Percentiles rank a stretch among this genome's conserved stretches.
phyloP scores from a whole-genome alignment of 495 filamentous ascomycete species.

The Penicillium steckii region DNA sequence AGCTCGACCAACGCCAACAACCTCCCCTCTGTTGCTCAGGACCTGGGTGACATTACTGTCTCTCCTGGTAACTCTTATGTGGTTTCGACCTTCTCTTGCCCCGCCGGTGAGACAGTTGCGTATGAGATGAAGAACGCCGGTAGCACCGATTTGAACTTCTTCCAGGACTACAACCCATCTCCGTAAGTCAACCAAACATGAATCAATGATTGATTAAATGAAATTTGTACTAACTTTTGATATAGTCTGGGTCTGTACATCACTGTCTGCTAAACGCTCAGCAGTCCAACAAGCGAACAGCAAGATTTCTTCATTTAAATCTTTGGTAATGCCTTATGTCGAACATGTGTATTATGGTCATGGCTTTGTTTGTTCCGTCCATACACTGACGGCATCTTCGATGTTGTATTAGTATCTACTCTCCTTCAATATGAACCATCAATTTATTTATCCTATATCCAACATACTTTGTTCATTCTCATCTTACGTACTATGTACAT shows the following conservation, averaged over 20 bases:
- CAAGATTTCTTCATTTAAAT: conserved; percentile 3
- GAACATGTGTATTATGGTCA: conserved; percentile 4
- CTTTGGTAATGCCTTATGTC: conserved; percentile 5
- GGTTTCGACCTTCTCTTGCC: conserved; percentile 56
- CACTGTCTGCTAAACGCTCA: conserved; percentile 50
- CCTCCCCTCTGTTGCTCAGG: conserved; percentile 41
- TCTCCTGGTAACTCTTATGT: conserved; percentile 56
- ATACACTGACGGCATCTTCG: conserved; percentile 1
- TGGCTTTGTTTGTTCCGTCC: conserved; percentile 6
- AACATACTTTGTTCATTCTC: too few species aligned
- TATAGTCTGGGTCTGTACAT: conserved; percentile 61
- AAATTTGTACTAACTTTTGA: conserved; percentile 22
- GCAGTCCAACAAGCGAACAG: neutral
- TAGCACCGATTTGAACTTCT: conserved; percentile 57
- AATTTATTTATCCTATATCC: too few species aligned
- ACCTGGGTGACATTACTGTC: conserved; percentile 49
- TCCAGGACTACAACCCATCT: conserved; percentile 60
- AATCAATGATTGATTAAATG: neutral
- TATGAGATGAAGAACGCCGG: conserved; percentile 54
- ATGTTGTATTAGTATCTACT: conserved; percentile 9
- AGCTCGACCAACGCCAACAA: conserved; percentile 51
- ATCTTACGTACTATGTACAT: too few species aligned
- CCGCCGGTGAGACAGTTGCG: conserved; percentile 47
- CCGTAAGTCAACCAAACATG: too few species aligned
- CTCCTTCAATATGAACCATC: neutral